These are phyloP conservation scores for Choanephora cucurbitarum DNA, from an alignment of 371 early-diverging fungal species.

Conservation along the genomic window DNA sequence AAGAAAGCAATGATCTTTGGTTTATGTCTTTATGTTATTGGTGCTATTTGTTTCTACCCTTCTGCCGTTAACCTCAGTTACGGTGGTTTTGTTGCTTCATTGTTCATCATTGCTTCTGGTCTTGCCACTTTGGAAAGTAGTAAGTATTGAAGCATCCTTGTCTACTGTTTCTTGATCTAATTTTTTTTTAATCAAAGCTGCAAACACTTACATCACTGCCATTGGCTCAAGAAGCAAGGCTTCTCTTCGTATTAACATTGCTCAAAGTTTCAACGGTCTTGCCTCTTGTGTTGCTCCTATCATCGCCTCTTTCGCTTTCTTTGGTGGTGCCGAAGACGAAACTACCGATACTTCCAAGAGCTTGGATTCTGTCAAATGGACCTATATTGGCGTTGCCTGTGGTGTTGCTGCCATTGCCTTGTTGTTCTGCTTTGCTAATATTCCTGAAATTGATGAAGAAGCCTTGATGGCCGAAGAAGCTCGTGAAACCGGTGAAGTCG, in stretches of 20 bases:
- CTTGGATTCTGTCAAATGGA: slow-evolving; percentile 48
- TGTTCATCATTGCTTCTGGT: slow-evolving; percentile 53
- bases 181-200: slow-evolving; percentile 11
- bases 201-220: slow-evolving; percentile 48
- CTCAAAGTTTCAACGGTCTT: slow-evolving; percentile 53
- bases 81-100: slow-evolving; percentile 49
- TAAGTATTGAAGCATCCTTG: slow-evolving; percentile 14
- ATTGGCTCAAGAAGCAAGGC: slow-evolving; percentile 41
- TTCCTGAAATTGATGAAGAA: slow-evolving; percentile 52
- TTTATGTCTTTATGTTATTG: slow-evolving; percentile 44
- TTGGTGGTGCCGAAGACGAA: slow-evolving; percentile 36
- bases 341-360: slow-evolving; percentile 12
- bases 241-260: slow-evolving; percentile 42
- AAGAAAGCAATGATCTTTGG: slow-evolving; percentile 48
- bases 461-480: slow-evolving; percentile 87
- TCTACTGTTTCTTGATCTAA: neutral
- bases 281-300: slow-evolving; percentile 49
- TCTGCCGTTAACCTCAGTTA: slow-evolving; percentile 34
- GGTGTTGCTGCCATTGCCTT: slow-evolving; percentile 42
- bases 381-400: slow-evolving; percentile 48
- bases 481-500: slow-evolving; percentile 83
- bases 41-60: slow-evolving; percentile 51
- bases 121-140: slow-evolving; percentile 51
- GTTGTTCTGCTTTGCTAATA: slow-evolving; percentile 41
- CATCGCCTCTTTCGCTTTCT: slow-evolving; percentile 51